A percentile compares a stretch with the other conserved stretches of the same genome.
Evolutionary conservation across 2,329 filamentous ascomycete species (phyloP).

Genomic region (Trichoderma semiorbis): DNA sequence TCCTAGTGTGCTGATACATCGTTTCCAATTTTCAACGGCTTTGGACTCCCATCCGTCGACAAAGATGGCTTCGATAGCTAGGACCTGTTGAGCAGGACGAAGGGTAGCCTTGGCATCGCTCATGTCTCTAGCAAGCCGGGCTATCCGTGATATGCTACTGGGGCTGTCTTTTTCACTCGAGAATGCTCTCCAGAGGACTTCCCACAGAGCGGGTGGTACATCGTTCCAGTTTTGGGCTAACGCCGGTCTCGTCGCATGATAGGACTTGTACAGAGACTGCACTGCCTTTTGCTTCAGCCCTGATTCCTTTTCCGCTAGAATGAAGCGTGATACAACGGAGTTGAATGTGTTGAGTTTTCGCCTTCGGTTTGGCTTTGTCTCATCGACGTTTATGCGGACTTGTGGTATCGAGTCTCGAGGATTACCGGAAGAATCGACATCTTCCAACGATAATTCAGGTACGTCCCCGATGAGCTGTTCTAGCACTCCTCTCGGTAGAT

Average conservation of each 20-base stretch:
- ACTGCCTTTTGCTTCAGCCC: slow-evolving; percentile 36
- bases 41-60: slow-evolving; percentile 56
- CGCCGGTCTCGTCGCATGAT: slow-evolving; percentile 43
- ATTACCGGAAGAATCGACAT: slow-evolving; percentile 15
- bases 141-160: slow-evolving; percentile 59
- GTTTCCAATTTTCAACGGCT: slow-evolving; percentile 63
- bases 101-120: slow-evolving; percentile 54
- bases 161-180: slow-evolving; percentile 51
- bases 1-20: slow-evolving; percentile 52
- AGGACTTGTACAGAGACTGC: slow-evolving; percentile 46
- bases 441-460: slow-evolving; percentile 25
- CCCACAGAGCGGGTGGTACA: slow-evolving; percentile 60
- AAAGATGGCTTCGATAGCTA: slow-evolving; percentile 67
- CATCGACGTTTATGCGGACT: slow-evolving; percentile 31
- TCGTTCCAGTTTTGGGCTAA: slow-evolving; percentile 47
- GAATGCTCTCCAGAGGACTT: slow-evolving; percentile 62
- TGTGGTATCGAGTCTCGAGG: slow-evolving; percentile 28
- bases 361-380: slow-evolving; percentile 38
- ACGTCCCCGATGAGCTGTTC: slow-evolving; percentile 33
- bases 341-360: slow-evolving; percentile 40
- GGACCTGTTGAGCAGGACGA: slow-evolving; percentile 55
- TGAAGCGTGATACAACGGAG: slow-evolving; percentile 26
- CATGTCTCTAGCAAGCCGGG: slow-evolving; percentile 64
- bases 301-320: slow-evolving; percentile 28
- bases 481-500: slow-evolving; percentile 33